Evolutionary conservation across 768 basidiomycete species (phyloP), one percentile per base, ranked within the genome.

Genomic region (Suillus weaverae): DNA sequence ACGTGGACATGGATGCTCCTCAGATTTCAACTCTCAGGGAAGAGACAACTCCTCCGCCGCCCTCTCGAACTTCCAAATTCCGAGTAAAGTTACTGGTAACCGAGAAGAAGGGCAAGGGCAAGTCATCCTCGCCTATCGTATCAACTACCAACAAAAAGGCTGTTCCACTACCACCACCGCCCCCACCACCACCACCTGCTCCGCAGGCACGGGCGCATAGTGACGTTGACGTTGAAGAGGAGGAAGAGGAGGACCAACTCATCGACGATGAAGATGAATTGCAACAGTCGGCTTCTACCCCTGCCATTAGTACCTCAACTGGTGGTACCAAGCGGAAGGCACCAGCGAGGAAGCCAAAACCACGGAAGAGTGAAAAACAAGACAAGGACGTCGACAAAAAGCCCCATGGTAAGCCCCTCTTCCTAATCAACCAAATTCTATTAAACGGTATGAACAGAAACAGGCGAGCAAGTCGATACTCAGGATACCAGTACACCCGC

Each of bases 21-120:
- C 87, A 87, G 69, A 93, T 94, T 62, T 93, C 91, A 32, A 93
- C 88, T 35, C 84, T 93, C 39, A 82, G 81, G 39, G 89, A 92
- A 56, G 91, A 92, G 65, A 83, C 84, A 13, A 85, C 84, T n/a
- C 89, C 90, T 57, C 88, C 91, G 18, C 89, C 91, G 18, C 89
- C 88, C 4, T 68, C 70, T 8, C 74, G 76, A 30, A 69, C 72
- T 10, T 69, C 80, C 63, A 83, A 82, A 67, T 75, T 81, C 66
- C 79, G 81, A 62, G 82, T 87, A 48, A 86, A 87, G 70, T 74
- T 86, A 20, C 69, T 85, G 43, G 79, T 85, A 30, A 79, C 80
- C 66, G 83, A 85, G 65, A 72, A 74, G 65, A 81, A 80, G 68
- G 69, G 74, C 48, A 74, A 76, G 57, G 73, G 78, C 5, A 77